Conservation (phyloP, 1,139 yeast genomes). For the Pneumocystis oryctolagi region DNA sequence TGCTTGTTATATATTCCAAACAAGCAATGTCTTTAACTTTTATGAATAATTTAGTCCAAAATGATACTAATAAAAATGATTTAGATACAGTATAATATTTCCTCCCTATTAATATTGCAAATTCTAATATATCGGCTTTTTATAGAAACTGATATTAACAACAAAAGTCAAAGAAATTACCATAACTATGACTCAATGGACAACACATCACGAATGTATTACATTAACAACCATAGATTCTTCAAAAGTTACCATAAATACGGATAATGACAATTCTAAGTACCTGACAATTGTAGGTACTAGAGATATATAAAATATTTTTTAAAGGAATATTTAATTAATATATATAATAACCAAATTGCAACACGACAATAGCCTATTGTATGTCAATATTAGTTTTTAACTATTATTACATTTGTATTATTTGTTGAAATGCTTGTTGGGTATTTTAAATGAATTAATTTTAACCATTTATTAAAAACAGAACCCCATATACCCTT, state of each 20-base stretch:
- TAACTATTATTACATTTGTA: neutral
- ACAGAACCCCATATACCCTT: neutral
- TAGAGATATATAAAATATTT: neutral
- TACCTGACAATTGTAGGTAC: neutral
- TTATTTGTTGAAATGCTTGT: neutral
- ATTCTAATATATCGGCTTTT: neutral
- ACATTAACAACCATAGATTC: neutral
- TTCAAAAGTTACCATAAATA: neutral
- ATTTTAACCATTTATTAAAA: neutral
- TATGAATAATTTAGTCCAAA: neutral
- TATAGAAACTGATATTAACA: neutral
- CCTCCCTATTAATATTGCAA: neutral
- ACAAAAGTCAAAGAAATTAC: neutral
- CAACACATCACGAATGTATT: neutral
- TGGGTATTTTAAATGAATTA: neutral
- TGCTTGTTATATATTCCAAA: neutral
- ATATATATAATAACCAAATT: neutral
- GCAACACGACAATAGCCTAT: neutral
- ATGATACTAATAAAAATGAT: neutral
- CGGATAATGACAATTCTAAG: neutral
- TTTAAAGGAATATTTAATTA: neutral
- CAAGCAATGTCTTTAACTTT: neutral
- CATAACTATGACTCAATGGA: neutral
- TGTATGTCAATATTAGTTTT: neutral
- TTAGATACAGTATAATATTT: neutral